These are phyloP conservation scores for Aspergillus pseudoviridinutans DNA, from an alignment of 2,329 filamentous ascomycete genomes.

Conservation along the genomic window DNA sequence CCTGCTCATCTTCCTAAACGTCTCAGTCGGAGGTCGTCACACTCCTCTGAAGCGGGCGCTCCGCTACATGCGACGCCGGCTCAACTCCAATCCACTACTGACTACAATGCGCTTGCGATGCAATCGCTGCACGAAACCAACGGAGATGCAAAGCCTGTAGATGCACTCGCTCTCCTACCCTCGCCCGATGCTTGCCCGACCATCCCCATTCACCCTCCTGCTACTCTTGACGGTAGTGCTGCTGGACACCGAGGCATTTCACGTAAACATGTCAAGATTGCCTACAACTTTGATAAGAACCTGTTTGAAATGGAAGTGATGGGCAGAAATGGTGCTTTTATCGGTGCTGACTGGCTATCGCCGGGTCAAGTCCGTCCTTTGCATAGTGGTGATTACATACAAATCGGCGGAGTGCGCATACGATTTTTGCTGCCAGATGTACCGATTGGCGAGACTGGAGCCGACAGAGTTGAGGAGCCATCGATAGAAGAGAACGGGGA, in stretches of 20 bases:
- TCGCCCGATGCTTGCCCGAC: constrained; percentile 53
- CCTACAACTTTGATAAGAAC: constrained; percentile 55
- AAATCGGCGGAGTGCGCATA: constrained; percentile 56
- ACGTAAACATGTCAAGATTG: constrained; percentile 58
- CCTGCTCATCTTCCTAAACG: constrained; percentile 38
- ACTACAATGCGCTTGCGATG: constrained; percentile 47
- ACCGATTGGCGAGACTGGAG: constrained; percentile 46
- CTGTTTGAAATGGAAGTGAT: constrained; percentile 57
- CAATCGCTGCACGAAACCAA: constrained; percentile 37
- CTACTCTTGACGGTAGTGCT: constrained; percentile 42
- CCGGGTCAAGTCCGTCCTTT: constrained; percentile 48
- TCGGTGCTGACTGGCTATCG: constrained; percentile 49
- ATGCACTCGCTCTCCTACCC: constrained; percentile 46
- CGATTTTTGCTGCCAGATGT: constrained; percentile 54
- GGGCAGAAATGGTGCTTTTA: constrained; percentile 56
- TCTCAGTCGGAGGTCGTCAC: constrained; percentile 47
- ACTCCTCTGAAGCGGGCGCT: constrained; percentile 42
- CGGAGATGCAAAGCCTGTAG: constrained; percentile 40
- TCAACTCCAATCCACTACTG: constrained; percentile 36
- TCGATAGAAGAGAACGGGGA: constrained; percentile 31
- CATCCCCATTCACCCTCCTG: constrained; percentile 58
- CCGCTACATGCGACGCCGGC: constrained; percentile 35
- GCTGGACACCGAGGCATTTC: constrained; percentile 58
- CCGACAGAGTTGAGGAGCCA: constrained; percentile 44
- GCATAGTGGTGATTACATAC: constrained; percentile 56